These are phyloP conservation scores for Luffa acutangula DNA, from an alignment of 306 rosid species.

Conservation along the genomic window DNA sequence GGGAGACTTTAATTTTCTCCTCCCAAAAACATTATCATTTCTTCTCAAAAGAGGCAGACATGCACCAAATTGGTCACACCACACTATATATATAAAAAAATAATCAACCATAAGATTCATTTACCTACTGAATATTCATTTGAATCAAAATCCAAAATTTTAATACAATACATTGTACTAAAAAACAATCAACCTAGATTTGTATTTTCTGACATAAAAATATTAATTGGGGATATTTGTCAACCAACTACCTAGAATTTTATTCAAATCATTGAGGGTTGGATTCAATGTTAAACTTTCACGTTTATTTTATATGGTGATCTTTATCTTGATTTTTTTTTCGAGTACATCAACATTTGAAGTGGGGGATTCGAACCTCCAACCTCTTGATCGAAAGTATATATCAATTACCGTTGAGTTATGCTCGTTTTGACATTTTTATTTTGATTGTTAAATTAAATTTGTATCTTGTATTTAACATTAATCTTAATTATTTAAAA, in stretches of 20 bases:
- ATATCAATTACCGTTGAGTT: too few species aligned
- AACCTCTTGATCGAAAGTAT: too few species aligned
- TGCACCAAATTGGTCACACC: constrained; percentile 1
- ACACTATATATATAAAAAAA: neutral
- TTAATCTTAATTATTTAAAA: neutral
- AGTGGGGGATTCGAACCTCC: too few species aligned
- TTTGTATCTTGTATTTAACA: neutral
- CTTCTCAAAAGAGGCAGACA: constrained; percentile 1
- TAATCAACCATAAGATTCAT: neutral
- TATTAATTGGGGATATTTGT: neutral
- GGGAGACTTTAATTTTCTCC: neutral
- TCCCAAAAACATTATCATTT: constrained; percentile 3
- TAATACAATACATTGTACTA: neutral
- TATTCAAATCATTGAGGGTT: neutral
- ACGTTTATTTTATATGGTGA: neutral
- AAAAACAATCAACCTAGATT: neutral
- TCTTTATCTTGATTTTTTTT: too few species aligned
- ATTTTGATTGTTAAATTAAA: neutral
- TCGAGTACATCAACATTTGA: too few species aligned
- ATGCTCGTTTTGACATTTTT: too few species aligned
- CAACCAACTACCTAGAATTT: neutral
- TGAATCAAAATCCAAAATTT: neutral
- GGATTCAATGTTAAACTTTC: neutral
- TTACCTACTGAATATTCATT: neutral
- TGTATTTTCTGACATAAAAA: neutral